Evolutionary conservation across 768 basidiomycete species (phyloP), one percentile per base, ranked within the genome.

Genomic region (Psilocybe subaeruginosa): DNA sequence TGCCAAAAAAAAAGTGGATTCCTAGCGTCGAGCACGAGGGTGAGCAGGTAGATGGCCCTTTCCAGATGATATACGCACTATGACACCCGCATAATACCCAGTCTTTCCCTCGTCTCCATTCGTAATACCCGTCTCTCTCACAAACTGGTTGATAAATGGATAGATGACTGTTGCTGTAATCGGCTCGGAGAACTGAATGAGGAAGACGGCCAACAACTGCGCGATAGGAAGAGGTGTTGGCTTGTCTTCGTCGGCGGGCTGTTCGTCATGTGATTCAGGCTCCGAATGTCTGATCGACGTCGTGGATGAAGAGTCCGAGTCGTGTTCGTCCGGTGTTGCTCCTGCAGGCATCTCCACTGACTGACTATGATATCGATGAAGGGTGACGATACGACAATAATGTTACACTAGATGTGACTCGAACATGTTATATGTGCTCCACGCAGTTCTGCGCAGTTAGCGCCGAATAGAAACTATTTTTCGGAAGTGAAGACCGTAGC

Each of bases 41-140:
- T 14, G n/a, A 43, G n/a, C 8, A 5, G 11, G 41, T 11, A n/a
- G 14, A 43, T 8, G 14, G 14, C 14, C n/a, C 14, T 6, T 8
- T n/a, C 14, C 4, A 43, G 41, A 8, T 39, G 41, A 43, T 35
- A 51, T 62, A 27, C 75, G 64, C 58, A 82, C 82, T 45, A 84
- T 77, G 39, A 83, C 54, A 5, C 82, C 82, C 46, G 80, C 81
- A 68, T 79, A 84, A 64, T 82, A 83, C 0, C 81, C 81, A 2
- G 76, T 81, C 57, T 75, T 79, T 6, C 69, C 71, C 60, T 82
- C 81, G 56, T 82, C 78, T 12, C 80, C 80, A 1, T 71, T 66
- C 12, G 77, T 82, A 6, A 82, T 72, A 0, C 80, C 80, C 8
- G 79, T 78, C 27, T 78, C 74, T 41, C 77, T 70, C 48, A 84